Base-by-base conservation (phyloP, 2,329 filamentous ascomycete genomes). In the Phaeosphaeriaceae sp. region DNA sequence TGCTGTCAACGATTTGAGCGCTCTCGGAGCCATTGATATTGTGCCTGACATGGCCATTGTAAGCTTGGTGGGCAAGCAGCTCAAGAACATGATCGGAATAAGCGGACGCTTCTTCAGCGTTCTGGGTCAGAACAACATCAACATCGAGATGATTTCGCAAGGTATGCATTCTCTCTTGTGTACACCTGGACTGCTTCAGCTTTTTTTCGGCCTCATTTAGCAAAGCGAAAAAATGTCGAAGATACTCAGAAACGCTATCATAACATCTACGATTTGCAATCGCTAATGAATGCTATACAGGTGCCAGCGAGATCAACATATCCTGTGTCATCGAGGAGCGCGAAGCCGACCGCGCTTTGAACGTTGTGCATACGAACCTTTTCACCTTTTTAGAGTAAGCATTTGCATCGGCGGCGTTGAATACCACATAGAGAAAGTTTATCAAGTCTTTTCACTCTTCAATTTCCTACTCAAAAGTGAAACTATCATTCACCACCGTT, bases 141-240 rank as follows among this genome's bases (percentile, higher is more conserved):
- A 99, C 76, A 92, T 99, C 68, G 95, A 99, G 81, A 99, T 99
- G 95, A 99, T 99, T 67, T 97, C 92, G 22, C 95, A 99, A 82
- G 95, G 95, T 94, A 84, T 72, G 83, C 68, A 3, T 22, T 36
- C 17, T 36, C 17, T 17, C 31, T 36, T 13, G 11, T 47, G 19
- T 22, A 10, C 21, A 13, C n/a, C 20, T 17, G 41, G 41, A 44
- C 2, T 11, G 19, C 42, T 21, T 24, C 19, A n/a, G 2, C 2
- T 2, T 13, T n/a, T 45, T 20, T 11, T 17, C 24, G 21, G 4
- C n/a, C 2, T 19, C n/a, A 20, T 19, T 21, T 20, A 3, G n/a
- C 41, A 7, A 21, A 41, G 36, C 41, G 11, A 36, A 36, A 36
- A 3, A 36, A 3, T 15, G 7, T 36, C 13, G 31, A 36, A 15